Conservation (phyloP, 345 rosid species). For the Crucihimalaya himalaica region DNA sequence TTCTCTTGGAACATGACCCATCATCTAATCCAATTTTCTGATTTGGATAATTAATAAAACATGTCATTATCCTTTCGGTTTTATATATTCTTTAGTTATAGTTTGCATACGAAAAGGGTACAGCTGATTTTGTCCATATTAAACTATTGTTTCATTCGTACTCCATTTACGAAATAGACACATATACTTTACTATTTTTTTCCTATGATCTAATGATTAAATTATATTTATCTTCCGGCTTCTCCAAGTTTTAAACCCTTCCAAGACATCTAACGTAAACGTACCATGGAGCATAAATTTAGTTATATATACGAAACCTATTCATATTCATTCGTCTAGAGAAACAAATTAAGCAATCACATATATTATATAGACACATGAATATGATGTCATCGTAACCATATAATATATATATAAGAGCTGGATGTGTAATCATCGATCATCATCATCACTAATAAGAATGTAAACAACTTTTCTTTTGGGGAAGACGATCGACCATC, state of each 20-base stretch:
- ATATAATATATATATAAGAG: slow-evolving; percentile 24
- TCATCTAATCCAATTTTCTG: slow-evolving; percentile 31
- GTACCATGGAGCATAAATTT: not conserved
- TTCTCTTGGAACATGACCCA: slow-evolving; percentile 33
- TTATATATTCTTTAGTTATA: slow-evolving; percentile 3
- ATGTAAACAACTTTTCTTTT: slow-evolving; percentile 6
- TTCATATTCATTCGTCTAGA: slow-evolving; percentile 13
- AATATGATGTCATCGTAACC: slow-evolving; percentile 27
- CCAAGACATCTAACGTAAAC: slow-evolving; percentile 24
- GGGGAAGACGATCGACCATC: slow-evolving; percentile 19
- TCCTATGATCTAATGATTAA: not conserved
- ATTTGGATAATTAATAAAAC: slow-evolving; percentile 12
- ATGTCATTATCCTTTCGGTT: slow-evolving; percentile 23
- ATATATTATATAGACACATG: slow-evolving; percentile 2
- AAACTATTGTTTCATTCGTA: slow-evolving; percentile 35
- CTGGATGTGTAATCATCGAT: not conserved
- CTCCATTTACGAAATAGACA: slow-evolving; percentile 38
- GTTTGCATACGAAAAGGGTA: slow-evolving; percentile 32
- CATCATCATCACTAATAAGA: slow-evolving; percentile 22
- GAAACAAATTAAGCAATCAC: not conserved
- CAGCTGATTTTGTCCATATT: slow-evolving; percentile 42
- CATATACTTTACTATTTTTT: not conserved
- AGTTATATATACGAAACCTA: slow-evolving; percentile 3
- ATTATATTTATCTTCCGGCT: slow-evolving; percentile 13
- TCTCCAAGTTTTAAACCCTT: slow-evolving; percentile 26